These are phyloP conservation scores for Starmerella bombicola DNA, from an alignment of 805 yeast genomes.

Conservation along the genomic window DNA sequence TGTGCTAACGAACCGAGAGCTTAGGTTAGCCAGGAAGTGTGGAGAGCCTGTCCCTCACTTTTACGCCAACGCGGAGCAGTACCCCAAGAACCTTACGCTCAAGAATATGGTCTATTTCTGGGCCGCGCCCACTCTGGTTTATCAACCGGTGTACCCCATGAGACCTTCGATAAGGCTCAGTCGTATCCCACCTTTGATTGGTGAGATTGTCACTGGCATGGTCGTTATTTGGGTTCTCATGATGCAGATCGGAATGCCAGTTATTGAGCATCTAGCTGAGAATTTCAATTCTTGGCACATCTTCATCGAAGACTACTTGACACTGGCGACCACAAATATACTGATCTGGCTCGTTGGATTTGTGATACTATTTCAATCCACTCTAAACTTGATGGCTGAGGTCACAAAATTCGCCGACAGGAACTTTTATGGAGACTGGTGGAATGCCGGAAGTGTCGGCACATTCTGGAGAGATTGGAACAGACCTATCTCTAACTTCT, in stretches of 20 bases:
- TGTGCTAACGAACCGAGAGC: conserved; percentile 36
- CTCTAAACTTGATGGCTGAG: conserved; percentile 36
- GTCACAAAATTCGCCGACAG: conserved; percentile 36
- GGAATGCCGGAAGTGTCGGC: conserved; percentile 40
- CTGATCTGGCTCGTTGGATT: conserved; percentile 36
- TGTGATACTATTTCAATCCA: conserved; percentile 34
- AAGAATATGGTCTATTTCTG: conserved; percentile 31
- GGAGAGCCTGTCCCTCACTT: conserved; percentile 27
- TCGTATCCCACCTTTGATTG: conserved; percentile 27
- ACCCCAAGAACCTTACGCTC: conserved; percentile 34
- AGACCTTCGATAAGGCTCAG: conserved; percentile 26
- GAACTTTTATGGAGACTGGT: conserved; percentile 38
- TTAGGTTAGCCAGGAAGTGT: conserved; percentile 27
- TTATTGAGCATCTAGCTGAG: conserved; percentile 29
- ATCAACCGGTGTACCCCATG: conserved; percentile 39
- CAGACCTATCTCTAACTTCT: conserved; percentile 34
- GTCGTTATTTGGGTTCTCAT: conserved; percentile 31
- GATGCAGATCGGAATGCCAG: conserved; percentile 35
- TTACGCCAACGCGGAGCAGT: conserved; percentile 27
- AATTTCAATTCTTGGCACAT: conserved; percentile 24
- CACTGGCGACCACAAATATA: conserved; percentile 33
- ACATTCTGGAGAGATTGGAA: conserved; percentile 40
- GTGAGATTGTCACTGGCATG: conserved; percentile 30
- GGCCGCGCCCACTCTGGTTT: conserved; percentile 38
- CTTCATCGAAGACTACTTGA: conserved; percentile 28